These are phyloP conservation scores for Tolypocladium pustulatum DNA, from an alignment of 2,329 filamentous ascomycete species.

Conservation along the genomic window DNA sequence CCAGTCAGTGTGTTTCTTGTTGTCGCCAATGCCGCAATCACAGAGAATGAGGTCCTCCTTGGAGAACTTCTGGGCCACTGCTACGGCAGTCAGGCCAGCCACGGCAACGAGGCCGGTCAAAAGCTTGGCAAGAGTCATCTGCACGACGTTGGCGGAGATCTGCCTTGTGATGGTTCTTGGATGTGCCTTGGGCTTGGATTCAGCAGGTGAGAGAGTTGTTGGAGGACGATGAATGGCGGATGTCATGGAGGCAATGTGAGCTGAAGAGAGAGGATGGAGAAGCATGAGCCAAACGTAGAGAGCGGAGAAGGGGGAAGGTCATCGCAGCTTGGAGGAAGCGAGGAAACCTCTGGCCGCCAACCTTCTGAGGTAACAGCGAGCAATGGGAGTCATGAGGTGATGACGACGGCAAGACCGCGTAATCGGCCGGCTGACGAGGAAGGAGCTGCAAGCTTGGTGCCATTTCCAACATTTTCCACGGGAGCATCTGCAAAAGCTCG, in stretches of 20 bases:
- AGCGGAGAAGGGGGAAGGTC: not conserved
- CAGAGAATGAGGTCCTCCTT: constrained; percentile 28
- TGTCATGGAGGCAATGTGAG: not conserved
- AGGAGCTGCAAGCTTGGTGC: not conserved
- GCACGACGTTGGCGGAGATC: not conserved
- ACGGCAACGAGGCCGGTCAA: constrained; percentile 9
- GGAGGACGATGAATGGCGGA: not conserved
- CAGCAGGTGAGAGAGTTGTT: not conserved
- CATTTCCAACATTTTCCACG: not conserved
- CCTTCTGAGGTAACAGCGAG: not conserved
- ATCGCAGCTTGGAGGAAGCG: not conserved
- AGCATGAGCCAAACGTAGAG: not conserved
- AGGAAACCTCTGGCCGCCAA: not conserved
- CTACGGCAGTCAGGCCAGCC: constrained; percentile 11
- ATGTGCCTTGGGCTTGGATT: not conserved
- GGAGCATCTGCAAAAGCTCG: not conserved
- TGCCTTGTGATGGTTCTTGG: not conserved
- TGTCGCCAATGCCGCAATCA: constrained; percentile 31
- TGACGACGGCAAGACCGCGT: not conserved
- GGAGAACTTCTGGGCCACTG: constrained; percentile 14
- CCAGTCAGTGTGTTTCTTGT: constrained; percentile 26
- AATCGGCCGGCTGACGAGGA: not conserved
- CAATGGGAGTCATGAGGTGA: not conserved
- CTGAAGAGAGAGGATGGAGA: not conserved
- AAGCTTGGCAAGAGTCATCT: constrained; percentile 15